Evolutionary conservation across 2,329 filamentous ascomycete genomes (phyloP), one percentile per base, ranked within the genome.

Genomic region (Chalaropsis ovoidea): DNA sequence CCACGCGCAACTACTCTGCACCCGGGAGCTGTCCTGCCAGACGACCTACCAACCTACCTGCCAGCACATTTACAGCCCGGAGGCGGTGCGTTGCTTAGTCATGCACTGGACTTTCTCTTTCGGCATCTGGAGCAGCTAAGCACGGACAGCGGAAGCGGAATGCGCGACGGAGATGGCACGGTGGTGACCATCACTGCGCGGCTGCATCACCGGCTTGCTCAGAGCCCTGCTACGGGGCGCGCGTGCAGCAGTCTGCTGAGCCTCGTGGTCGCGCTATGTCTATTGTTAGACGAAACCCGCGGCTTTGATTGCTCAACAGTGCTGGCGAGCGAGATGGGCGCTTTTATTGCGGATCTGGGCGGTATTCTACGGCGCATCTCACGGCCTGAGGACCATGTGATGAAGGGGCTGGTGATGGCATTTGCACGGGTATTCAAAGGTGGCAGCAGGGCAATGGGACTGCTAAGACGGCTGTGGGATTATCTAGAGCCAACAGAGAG

Each of bases 231-330:
- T 43, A 61, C 5, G 60, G 68, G 24, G 45, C 42, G 41, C 3
- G 17, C 27, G n/a, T 19, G 43, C 52, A 54, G 42, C 45, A 64
- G 68, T 49, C 52, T 69, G 19, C 67, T 69, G 47, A 56, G 63
- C 61, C 63, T 69, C 17, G 56, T 68, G 4, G 68, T 69, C n/a
- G 63, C 69, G 7, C 66, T 74, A 17, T 73, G 71, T 64, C 67
- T 72, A 17, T 67, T 73, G 7, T 69, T 74, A 8, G 70, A 72
- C 42, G 69, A 72, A 31, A 69, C 70, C 41, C 63, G 62, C 15
- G 70, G 70, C 2, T 64, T 74, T 1, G 72, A 72, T 6, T 74
- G 72, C 58, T 72, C 72, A 17, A 66, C 69, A 1, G 61, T 41
- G 31, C 67, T 75, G 22, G 69, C 72, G 2, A 49, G 64, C 7